Evolutionary conservation across 768 basidiomycete species (phyloP), one percentile per base, ranked within the genome.

Genomic region (Russula ochroleuca): DNA sequence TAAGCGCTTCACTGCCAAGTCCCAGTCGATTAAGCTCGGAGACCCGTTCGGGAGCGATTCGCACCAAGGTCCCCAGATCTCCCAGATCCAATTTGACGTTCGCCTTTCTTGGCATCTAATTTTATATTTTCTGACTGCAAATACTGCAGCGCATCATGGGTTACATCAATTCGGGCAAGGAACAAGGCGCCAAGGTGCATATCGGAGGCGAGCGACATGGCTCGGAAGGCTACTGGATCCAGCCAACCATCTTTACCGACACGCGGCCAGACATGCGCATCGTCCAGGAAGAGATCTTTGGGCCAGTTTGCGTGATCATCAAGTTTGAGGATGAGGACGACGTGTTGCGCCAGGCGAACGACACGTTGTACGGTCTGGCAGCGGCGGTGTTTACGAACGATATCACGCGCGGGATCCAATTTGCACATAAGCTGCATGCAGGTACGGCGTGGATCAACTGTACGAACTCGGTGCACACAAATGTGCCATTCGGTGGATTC

Each of bases 361-460:
- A 96, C 72, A 88, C 90, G 0, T 70, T 78, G 55, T 96, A 94
- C 73, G 95, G 95, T 62, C 83, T 97, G 48, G 93, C 92, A 15
- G 86, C 90, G 2, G 88, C 89, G 9, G 85, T 98, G 57, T 97
- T 94, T 80, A 86, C 89, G 45, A 79, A 84, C 70, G 81, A 96
- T 74, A 75, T 96, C 77, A 84, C 81, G 68, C 81, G 87, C 31
- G 92, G 90, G 0, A 75, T 95, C 59, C 76, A 78, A 64, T 84
- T 85, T 2, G 89, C 91, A 9, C 85, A 92, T 72, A 79, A 75
- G 63, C 77, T 98, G 64, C 82, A 90, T 69, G 89, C 92, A 7
- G 94, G 94, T 40, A 93, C 91, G 6, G 83, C 80, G 4, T 94
- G 88, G 87, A 78, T 87, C 47, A 80, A 79, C 68, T 78, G 77